phyloP scores from a whole-genome alignment of 306 rosid genomes.

The Quercus mongolica region DNA sequence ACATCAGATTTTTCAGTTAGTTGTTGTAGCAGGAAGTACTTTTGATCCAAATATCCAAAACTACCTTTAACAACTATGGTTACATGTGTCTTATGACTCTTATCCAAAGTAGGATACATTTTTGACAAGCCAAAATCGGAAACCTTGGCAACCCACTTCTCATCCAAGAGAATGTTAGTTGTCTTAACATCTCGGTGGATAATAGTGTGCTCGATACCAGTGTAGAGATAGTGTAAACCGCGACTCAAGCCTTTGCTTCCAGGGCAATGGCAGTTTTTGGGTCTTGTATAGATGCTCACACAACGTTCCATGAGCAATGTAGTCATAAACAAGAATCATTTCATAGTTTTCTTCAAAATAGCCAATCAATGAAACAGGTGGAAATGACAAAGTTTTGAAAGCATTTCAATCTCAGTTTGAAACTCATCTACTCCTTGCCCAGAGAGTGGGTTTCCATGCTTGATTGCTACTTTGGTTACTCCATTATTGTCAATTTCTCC shows the following conservation, averaged over 20 bases:
- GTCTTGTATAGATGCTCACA: slow-evolving; percentile 95
- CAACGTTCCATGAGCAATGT: slow-evolving; percentile 87
- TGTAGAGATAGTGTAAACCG: slow-evolving; percentile 46
- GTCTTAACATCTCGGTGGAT: slow-evolving; percentile 96
- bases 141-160: slow-evolving; percentile 97
- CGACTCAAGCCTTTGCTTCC: slow-evolving; percentile 55
- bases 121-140: slow-evolving; percentile 61
- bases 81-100: too few relatives aligned
- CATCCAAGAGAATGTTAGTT: slow-evolving; percentile 89
- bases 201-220: slow-evolving; percentile 87
- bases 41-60: slow-evolving; percentile 55
- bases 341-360: slow-evolving; percentile 86
- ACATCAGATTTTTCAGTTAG: slow-evolving; percentile 50
- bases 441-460: too few relatives aligned
- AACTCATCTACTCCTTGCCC: too few relatives aligned
- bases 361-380: slow-evolving; percentile 77
- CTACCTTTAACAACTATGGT: slow-evolving; percentile 51
- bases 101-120: too few relatives aligned
- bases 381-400: slow-evolving; percentile 75
- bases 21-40: slow-evolving; percentile 50
- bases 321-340: slow-evolving; percentile 95
- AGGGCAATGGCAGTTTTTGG: slow-evolving; percentile 29
- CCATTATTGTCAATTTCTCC: too few relatives aligned
- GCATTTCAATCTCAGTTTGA: slow-evolving; percentile 32
- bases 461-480: too few relatives aligned